phyloP scores from a whole-genome alignment of 2,329 filamentous ascomycete species.

The Colletotrichum shisoi region DNA sequence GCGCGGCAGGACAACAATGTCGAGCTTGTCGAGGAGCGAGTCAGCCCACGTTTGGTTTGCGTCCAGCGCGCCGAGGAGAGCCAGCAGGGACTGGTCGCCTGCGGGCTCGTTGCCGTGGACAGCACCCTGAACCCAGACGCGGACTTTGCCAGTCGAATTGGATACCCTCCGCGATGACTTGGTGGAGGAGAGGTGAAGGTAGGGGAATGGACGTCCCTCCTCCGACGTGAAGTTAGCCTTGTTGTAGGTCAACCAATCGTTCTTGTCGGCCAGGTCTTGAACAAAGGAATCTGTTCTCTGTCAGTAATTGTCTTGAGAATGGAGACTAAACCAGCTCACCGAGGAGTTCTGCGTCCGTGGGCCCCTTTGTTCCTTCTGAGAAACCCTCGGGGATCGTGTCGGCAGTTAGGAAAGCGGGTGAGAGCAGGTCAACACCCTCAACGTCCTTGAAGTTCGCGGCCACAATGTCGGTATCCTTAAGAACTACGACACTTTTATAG shows the following conservation, averaged over 20 bases:
- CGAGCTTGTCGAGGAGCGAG: slow-evolving; percentile 44
- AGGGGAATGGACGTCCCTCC: slow-evolving; percentile 42
- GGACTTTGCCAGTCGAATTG: slow-evolving; percentile 43
- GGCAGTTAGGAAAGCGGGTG: slow-evolving; percentile 43
- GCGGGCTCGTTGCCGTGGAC: slow-evolving; percentile 49
- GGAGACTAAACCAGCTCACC: slow-evolving; percentile 2
- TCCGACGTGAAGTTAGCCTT: slow-evolving; percentile 41
- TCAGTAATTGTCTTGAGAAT: background rate
- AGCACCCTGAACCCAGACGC: slow-evolving; percentile 46
- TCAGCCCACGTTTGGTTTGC: slow-evolving; percentile 45
- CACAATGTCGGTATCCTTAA: slow-evolving; percentile 33
- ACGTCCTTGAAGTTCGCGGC: slow-evolving; percentile 35
- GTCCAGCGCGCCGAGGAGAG: slow-evolving; percentile 46
- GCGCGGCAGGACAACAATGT: slow-evolving; percentile 46
- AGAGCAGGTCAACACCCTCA: slow-evolving; percentile 41
- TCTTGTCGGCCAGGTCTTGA: slow-evolving; percentile 41
- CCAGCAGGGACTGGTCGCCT: slow-evolving; percentile 46
- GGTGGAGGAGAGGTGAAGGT: slow-evolving; percentile 39
- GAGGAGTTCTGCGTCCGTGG: slow-evolving; percentile 41
- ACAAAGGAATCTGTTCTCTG: slow-evolving; percentile 39
- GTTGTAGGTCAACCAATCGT: slow-evolving; percentile 43
- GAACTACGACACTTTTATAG: slow-evolving; percentile 36
- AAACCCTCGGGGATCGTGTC: slow-evolving; percentile 43
- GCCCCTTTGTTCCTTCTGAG: slow-evolving; percentile 45
- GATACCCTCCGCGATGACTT: slow-evolving; percentile 17